Base-by-base conservation (phyloP, 768 basidiomycete species). In the Rhodotorula kratochvilovae region DNA sequence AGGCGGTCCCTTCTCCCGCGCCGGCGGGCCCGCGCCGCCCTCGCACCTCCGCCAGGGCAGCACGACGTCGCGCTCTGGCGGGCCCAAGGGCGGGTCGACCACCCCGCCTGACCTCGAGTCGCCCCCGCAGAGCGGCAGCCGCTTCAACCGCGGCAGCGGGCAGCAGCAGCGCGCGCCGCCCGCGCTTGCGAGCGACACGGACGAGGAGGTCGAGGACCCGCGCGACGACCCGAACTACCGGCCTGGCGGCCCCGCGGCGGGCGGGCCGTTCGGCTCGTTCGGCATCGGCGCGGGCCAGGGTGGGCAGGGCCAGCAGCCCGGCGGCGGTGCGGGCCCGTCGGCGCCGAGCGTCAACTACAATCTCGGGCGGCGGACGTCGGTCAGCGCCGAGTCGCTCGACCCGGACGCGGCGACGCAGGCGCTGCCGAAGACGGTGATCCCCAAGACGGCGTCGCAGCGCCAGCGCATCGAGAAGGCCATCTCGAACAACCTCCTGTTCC, bases 361-460 rank as follows among this genome's bases (percentile, higher is more conserved):
- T 87, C 79, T 97, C 79, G 91, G 91, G 42, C 87, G 96, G 48
- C 88, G 96, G 54, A 90, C 91, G 5, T 97, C 94, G 48, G 92
- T 99, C 68, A 92, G 90, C 65, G 96, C 96, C 10, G 96, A 99
- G 80, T 92, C 93, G 7, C 92, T 98, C 79, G 86, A 87, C n/a
- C 86, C 96, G 64, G 86, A 90, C 39, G 58, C 58, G 79, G 86
- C 86, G 78, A 83, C 83, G 69, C 79, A 84, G 70, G 84, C 87
- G 75, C 58, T 71, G 25, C 67, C 76, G 17, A 81, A 79, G 64
- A 79, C 79, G 0, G 68, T 77, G n/a, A 85, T 90, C 16, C 92
- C 92, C 31, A 98, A 99, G 83, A 84, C 89, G 23, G 81, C 86
- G 3, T 89, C 92, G 74, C 96, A 99, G 81, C 84, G 93, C 43